phyloP scores from a whole-genome alignment of 192 early-diverging fungal genomes.

The Linnemannia hyalina region DNA sequence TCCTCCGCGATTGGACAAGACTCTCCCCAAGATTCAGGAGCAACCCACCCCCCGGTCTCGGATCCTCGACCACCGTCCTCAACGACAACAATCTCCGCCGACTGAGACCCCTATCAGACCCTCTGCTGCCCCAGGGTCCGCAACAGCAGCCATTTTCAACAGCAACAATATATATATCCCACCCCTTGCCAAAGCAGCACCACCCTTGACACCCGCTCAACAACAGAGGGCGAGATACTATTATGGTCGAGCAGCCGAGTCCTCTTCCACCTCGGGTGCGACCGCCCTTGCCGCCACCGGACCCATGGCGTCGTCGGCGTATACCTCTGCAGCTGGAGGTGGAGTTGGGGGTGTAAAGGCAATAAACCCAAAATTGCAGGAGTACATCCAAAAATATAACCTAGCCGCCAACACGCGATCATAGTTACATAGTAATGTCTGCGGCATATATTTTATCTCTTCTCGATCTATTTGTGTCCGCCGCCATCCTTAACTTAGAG shows the following conservation, averaged over 20 bases:
- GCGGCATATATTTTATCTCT: not conserved
- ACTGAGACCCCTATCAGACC: not conserved
- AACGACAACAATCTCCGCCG: not conserved
- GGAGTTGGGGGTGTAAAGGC: slow-evolving; percentile 8
- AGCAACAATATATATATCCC: not conserved
- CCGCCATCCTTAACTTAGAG: not conserved
- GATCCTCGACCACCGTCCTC: slow-evolving; percentile 5
- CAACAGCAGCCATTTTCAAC: not conserved
- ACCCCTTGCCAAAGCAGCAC: not conserved
- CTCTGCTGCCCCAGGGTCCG: not conserved
- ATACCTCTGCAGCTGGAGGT: not conserved
- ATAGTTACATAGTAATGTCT: not conserved
- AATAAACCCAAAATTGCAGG: slow-evolving; percentile 47
- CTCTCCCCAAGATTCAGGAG: slow-evolving; percentile 47
- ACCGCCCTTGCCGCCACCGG: not conserved
- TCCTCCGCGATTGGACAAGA: slow-evolving; percentile 42
- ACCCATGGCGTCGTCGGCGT: not conserved
- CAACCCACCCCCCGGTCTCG: slow-evolving; percentile 13
- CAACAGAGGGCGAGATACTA: slow-evolving; percentile 10
- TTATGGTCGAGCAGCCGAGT: not conserved
- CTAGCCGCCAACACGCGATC: slow-evolving; percentile 27
- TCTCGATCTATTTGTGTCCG: not conserved
- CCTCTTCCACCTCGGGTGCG: not conserved
- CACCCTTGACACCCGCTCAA: not conserved
- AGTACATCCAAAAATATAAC: slow-evolving; percentile 53